Percentiles rank a stretch among this genome's conserved stretches.
phyloP scores from a whole-genome alignment of 306 rosid species.

The Cercis canadensis region DNA sequence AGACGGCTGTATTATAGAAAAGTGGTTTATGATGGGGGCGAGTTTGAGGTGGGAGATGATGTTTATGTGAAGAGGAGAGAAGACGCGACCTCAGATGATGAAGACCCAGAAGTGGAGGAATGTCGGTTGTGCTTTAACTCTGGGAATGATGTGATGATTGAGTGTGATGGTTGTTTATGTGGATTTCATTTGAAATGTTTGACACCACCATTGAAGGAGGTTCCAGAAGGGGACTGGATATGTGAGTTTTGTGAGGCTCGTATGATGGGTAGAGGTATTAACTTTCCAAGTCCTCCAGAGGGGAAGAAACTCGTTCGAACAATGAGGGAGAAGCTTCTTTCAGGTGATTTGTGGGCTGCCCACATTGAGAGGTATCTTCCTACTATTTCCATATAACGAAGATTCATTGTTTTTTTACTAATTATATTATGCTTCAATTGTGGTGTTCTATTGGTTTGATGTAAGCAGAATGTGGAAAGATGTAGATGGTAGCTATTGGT shows the following conservation, averaged over 20 bases:
- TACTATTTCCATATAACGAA: background rate
- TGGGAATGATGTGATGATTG: conserved; percentile 71
- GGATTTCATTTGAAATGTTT: conserved; percentile 92
- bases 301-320: conserved; percentile 77
- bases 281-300: conserved; percentile 60
- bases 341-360: conserved; percentile 89
- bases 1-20: conserved; percentile 63
- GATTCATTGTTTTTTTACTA: conserved; percentile 3
- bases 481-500: conserved; percentile 70
- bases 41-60: conserved; percentile 74
- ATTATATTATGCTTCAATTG: conserved; percentile 7
- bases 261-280: conserved; percentile 61
- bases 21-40: conserved; percentile 84
- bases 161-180: conserved; percentile 88
- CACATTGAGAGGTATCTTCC: conserved; percentile 55
- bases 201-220: conserved; percentile 74
- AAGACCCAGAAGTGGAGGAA: conserved; percentile 71
- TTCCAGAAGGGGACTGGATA: conserved; percentile 91
- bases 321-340: conserved; percentile 84
- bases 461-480: conserved; percentile 82
- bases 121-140: conserved; percentile 75
- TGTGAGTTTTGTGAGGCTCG: conserved; percentile 76
- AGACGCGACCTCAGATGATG: conserved; percentile 69
- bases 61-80: conserved; percentile 88
- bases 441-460: conserved; percentile 24